Conservation (phyloP, 78 protist genomes). For the Speleostelium caveatum region DNA sequence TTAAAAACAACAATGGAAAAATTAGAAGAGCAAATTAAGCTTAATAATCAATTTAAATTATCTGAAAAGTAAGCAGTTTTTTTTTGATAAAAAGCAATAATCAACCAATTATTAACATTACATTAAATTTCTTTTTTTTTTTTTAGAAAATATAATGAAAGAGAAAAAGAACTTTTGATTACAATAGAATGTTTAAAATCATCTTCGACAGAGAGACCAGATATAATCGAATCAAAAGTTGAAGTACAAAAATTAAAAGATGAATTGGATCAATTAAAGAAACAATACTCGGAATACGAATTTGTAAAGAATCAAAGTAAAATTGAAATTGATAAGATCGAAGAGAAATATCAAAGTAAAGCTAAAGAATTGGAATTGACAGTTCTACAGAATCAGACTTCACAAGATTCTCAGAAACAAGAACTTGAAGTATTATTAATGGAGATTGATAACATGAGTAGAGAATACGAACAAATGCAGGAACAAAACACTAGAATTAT, state of each 20-base stretch:
- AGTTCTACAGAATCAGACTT: not conserved
- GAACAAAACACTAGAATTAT: slow-evolving; percentile 57
- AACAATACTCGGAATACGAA: not conserved
- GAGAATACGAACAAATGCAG: slow-evolving; percentile 58
- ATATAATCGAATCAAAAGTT: not conserved
- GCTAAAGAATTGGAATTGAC: slow-evolving; percentile 9
- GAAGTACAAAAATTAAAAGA: slow-evolving; percentile 13
- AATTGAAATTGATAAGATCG: not conserved
- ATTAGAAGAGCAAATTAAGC: not conserved
- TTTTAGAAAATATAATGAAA: not conserved
- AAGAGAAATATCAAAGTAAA: not conserved
- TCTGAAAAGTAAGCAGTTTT: slow-evolving; percentile 12
- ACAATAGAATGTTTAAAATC: slow-evolving; percentile 37
- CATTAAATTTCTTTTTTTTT: not conserved
- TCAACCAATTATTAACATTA: not conserved
- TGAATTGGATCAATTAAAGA: slow-evolving; percentile 11
- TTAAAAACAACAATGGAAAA: slow-evolving; percentile 24
- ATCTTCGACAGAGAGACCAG: not conserved
- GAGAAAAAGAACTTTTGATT: slow-evolving; percentile 37
- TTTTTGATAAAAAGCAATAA: not conserved
- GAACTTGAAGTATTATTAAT: slow-evolving; percentile 47
- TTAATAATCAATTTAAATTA: slow-evolving; percentile 34
- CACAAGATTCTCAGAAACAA: slow-evolving; percentile 44
- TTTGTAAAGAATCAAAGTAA: not conserved
- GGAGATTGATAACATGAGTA: slow-evolving; percentile 73